phyloP scores from a whole-genome alignment of 495 filamentous ascomycete genomes.

The Penicillium cataractarum region DNA sequence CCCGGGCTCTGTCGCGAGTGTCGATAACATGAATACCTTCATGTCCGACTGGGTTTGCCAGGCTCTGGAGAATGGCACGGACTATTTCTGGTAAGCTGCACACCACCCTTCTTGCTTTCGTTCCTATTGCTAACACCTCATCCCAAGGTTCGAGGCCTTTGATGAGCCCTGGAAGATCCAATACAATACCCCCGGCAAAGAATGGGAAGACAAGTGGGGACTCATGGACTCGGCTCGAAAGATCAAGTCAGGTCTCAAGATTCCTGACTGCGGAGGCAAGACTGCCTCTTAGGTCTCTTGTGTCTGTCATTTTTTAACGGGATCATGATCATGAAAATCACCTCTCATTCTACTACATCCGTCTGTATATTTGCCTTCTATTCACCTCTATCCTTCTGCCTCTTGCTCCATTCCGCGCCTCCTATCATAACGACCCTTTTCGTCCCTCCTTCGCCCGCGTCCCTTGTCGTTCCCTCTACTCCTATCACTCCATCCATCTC shows the following conservation, averaged over 20 bases:
- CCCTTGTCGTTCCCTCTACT: neutral
- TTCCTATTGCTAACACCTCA: conserved; percentile 1
- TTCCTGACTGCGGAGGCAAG: conserved; percentile 85
- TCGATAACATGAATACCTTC: conserved; percentile 82
- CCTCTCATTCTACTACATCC: neutral
- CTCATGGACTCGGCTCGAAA: conserved; percentile 86
- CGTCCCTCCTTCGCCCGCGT: neutral
- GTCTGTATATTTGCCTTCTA: conserved; percentile 21
- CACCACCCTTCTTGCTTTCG: neutral
- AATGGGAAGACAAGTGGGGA: conserved; percentile 98
- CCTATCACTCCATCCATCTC: neutral
- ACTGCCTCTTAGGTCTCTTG: conserved; percentile 47
- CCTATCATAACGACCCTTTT: neutral
- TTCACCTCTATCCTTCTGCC: neutral
- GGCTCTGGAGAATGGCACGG: conserved; percentile 74
- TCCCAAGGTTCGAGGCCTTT: conserved; percentile 79
- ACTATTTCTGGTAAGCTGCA: conserved; percentile 82
- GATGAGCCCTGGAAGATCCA: conserved; percentile 91
- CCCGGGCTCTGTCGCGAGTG: conserved; percentile 72
- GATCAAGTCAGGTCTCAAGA: conserved; percentile 80
- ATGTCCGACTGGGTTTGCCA: conserved; percentile 87
- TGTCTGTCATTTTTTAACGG: conserved; percentile 8
- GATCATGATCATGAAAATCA: conserved; percentile 31
- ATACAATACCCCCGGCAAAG: conserved; percentile 68
- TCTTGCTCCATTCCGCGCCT: neutral